Evolutionary conservation across 768 basidiomycete genomes (phyloP).

Genomic region (Termitomyces sp.): DNA sequence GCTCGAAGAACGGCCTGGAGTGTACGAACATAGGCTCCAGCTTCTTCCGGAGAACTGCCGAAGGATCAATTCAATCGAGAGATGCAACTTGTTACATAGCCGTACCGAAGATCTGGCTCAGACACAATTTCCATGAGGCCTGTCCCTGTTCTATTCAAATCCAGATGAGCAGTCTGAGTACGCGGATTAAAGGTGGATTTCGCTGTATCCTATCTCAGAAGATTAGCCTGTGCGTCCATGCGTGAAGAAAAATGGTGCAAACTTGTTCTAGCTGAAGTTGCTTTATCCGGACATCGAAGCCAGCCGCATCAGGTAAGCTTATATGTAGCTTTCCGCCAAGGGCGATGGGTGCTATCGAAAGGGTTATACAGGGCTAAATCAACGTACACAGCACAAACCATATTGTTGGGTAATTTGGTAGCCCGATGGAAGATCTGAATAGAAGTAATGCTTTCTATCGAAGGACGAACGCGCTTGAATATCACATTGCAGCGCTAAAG

Average conservation of each 20-base stretch:
- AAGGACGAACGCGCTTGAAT: conserved; percentile 75
- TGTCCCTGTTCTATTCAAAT: conserved; percentile 86
- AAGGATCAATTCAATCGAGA: conserved; percentile 18
- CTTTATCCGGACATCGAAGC: conserved; percentile 66
- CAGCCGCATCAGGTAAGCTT: conserved; percentile 28
- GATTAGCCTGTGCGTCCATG: background rate
- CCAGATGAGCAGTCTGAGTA: conserved; percentile 55
- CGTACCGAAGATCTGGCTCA: conserved; percentile 77
- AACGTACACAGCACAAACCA: conserved; percentile 34
- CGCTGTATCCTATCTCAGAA: conserved; percentile 68
- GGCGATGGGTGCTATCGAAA: conserved; percentile 67
- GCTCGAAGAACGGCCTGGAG: conserved; percentile 78
- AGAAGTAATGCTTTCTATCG: conserved; percentile 98
- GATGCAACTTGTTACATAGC: background rate
- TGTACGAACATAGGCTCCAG: conserved; percentile 76
- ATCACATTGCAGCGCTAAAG: conserved; percentile 63
- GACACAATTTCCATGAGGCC: conserved; percentile 96
- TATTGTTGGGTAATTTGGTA: conserved; percentile 99
- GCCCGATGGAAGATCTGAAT: conserved; percentile 87
- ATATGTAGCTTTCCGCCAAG: conserved; percentile 50
- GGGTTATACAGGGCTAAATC: background rate
- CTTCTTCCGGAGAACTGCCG: conserved; percentile 75
- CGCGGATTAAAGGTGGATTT: conserved; percentile 65
- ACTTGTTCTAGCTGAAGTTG: conserved; percentile 98
- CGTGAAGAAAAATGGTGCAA: conserved; percentile 6